Percentiles rank a stretch among this genome's conserved stretches.
These are phyloP conservation scores for Hyphopichia fennica DNA, from an alignment of 1,139 yeast species.

Conservation along the genomic window DNA sequence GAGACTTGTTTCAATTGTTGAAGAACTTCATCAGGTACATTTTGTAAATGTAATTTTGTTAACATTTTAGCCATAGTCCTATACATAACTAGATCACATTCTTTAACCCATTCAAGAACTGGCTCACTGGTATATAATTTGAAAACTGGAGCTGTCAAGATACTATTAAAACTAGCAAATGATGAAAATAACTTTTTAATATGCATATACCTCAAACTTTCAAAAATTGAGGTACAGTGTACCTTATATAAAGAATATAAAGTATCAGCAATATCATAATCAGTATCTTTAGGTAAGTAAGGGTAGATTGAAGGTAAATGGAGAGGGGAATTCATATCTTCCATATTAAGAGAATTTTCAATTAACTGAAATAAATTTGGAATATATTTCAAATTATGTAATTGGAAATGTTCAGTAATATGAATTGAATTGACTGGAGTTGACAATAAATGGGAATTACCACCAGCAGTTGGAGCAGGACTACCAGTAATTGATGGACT, in stretches of 20 bases:
- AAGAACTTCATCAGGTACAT: constrained; percentile 58
- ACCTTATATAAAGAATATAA: constrained; percentile 60
- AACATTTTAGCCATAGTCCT: constrained; percentile 61
- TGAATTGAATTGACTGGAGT: constrained; percentile 6
- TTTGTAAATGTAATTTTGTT: constrained; percentile 65
- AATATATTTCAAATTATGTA: constrained; percentile 27
- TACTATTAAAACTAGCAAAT: constrained; percentile 55
- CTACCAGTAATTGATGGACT: constrained; percentile 28
- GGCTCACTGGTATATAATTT: constrained; percentile 55
- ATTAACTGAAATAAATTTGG: constrained; percentile 38
- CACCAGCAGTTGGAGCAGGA: constrained; percentile 12
- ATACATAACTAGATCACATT: constrained; percentile 67
- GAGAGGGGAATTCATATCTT: constrained; percentile 31
- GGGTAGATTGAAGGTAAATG: constrained; percentile 54
- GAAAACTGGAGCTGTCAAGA: constrained; percentile 65
- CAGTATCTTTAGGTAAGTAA: constrained; percentile 49
- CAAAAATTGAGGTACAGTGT: constrained; percentile 63
- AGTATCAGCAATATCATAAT: constrained; percentile 61
- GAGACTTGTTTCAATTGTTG: constrained; percentile 49
- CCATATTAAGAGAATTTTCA: constrained; percentile 19
- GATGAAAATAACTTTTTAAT: constrained; percentile 57
- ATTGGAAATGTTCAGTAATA: constrained; percentile 7
- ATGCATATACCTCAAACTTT: constrained; percentile 67
- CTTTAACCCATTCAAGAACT: constrained; percentile 59
- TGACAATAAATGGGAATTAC: background rate